These are phyloP conservation scores for Russula sp. DNA, from an alignment of 768 basidiomycete genomes.

Conservation along the genomic window DNA sequence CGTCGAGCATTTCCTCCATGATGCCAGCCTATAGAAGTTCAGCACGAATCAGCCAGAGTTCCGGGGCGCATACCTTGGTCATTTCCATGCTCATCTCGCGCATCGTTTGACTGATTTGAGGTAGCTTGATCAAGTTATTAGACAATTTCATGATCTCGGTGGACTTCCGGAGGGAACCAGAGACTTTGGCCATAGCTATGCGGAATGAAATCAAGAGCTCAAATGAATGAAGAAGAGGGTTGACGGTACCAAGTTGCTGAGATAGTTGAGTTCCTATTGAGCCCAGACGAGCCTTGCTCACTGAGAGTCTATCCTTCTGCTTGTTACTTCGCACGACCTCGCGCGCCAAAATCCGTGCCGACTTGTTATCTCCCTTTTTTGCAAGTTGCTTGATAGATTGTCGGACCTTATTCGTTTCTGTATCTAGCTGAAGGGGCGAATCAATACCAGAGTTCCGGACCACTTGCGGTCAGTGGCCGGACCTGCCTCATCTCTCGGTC, in stretches of 20 bases:
- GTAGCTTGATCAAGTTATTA: constrained; percentile 87
- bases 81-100: constrained; percentile 99
- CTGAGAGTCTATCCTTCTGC: constrained; percentile 88
- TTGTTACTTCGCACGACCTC: constrained; percentile 95
- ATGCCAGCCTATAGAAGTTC: constrained; percentile 75
- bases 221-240: neutral
- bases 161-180: constrained; percentile 95
- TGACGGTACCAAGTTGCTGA: constrained; percentile 82
- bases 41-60: constrained; percentile 22
- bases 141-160: constrained; percentile 99
- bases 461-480: constrained; percentile 36
- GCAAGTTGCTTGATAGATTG: constrained; percentile 85
- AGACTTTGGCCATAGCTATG: constrained; percentile 92
- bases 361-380: constrained; percentile 86
- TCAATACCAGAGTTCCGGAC: constrained; percentile 24
- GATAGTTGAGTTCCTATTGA: constrained; percentile 86
- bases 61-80: constrained; percentile 69
- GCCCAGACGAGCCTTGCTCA: constrained; percentile 88
- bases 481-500: constrained; percentile 98
- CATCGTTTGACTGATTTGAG: constrained; percentile 91
- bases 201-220: neutral
- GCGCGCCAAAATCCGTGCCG: constrained; percentile 84
- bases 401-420: constrained; percentile 76
- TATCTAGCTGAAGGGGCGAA: constrained; percentile 59
- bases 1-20: constrained; percentile 97